A percentile compares a stretch with the other conserved stretches of the same genome.
Conservation (phyloP, 2,329 filamentous ascomycete species). For the Teratosphaeria gauchensis region DNA sequence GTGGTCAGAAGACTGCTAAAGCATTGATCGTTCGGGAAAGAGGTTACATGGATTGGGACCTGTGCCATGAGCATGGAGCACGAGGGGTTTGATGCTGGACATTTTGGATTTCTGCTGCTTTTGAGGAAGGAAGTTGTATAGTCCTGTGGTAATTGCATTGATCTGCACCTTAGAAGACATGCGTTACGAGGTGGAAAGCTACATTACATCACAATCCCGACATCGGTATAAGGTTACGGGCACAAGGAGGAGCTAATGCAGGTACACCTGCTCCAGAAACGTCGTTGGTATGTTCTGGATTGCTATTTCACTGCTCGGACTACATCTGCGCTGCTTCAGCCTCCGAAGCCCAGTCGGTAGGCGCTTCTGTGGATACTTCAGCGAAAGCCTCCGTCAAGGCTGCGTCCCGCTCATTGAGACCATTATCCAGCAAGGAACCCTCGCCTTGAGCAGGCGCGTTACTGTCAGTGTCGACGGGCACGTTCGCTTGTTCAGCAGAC, state of each 20-base stretch:
- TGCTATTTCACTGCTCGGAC: neutral
- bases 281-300: neutral
- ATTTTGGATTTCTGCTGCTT: slow-evolving; percentile 8
- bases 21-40: neutral
- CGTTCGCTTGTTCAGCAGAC: neutral
- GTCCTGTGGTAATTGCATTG: neutral
- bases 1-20: neutral
- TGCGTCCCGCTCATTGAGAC: neutral
- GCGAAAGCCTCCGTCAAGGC: neutral
- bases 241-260: neutral
- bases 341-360: neutral
- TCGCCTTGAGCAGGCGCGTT: neutral
- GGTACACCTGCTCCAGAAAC: neutral
- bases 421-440: neutral
- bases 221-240: neutral
- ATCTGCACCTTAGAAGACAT: neutral
- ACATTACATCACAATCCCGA: neutral
- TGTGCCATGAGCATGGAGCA: slow-evolving; percentile 32
- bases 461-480: neutral
- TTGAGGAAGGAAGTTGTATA: neutral
- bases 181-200: neutral
- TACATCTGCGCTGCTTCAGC: neutral
- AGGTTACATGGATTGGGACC: slow-evolving; percentile 30
- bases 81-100: slow-evolving; percentile 26
- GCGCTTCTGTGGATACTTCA: neutral